Percentiles rank a stretch among this genome's conserved stretches.
Conservation (phyloP, 2,329 filamentous ascomycete species). For the Talaromyces sp. region DNA sequence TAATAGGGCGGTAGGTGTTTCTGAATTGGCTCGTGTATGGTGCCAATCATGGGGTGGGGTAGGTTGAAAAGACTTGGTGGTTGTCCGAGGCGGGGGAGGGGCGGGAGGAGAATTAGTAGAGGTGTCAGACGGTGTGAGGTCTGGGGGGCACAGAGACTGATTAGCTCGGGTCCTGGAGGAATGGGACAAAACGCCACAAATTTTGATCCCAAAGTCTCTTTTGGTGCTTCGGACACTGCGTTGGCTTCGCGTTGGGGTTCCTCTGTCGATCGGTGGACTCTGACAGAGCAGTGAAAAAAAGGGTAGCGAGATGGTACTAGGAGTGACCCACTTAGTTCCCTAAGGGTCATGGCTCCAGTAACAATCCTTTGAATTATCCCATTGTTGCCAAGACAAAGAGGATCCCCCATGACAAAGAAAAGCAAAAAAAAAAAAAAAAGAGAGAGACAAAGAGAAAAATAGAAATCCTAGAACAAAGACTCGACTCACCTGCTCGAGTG, state of each 20-base stretch:
- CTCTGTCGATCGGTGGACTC: conserved; percentile 27
- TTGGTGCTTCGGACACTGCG: neutral
- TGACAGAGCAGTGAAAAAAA: conserved; percentile 15
- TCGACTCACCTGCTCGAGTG: conserved; percentile 66
- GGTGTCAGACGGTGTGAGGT: conserved; percentile 15
- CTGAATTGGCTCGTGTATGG: conserved; percentile 72
- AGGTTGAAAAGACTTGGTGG: conserved; percentile 62
- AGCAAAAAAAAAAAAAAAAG: neutral
- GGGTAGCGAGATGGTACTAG: conserved; percentile 33
- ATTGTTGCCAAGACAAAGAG: neutral
- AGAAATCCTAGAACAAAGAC: conserved; percentile 1
- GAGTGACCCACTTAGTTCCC: conserved; percentile 31
- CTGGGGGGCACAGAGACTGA: conserved; percentile 14
- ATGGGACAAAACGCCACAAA: conserved; percentile 17
- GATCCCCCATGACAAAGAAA: neutral
- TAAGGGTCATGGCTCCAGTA: conserved; percentile 22
- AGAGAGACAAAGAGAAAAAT: neutral
- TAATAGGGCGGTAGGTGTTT: conserved; percentile 60
- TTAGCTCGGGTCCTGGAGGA: conserved; percentile 16
- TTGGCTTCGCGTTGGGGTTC: conserved; percentile 7
- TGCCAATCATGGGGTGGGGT: conserved; percentile 57
- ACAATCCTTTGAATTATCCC: conserved; percentile 8
- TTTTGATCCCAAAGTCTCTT: conserved; percentile 7
- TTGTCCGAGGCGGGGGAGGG: conserved; percentile 57
- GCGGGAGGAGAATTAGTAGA: conserved; percentile 37